phyloP scores from a whole-genome alignment of 2,329 filamentous ascomycete species.

The Elsinoe necatrix region DNA sequence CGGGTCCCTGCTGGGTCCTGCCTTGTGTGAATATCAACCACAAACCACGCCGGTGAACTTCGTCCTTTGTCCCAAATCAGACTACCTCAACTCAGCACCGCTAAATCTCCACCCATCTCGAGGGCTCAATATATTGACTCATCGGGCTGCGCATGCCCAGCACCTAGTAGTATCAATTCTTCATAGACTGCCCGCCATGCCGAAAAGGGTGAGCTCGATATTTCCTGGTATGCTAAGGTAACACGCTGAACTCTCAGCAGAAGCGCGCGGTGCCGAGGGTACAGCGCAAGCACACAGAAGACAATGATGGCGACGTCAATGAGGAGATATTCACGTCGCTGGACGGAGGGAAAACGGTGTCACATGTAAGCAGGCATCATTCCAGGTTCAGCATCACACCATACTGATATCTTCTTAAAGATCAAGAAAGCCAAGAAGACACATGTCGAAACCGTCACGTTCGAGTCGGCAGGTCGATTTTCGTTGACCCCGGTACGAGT shows the following conservation, averaged over 20 bases:
- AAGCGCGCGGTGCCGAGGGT: too few relatives aligned
- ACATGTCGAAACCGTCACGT: background rate
- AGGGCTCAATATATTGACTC: background rate
- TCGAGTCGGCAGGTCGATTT: background rate
- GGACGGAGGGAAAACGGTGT: background rate
- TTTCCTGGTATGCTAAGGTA: too few relatives aligned
- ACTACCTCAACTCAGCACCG: background rate
- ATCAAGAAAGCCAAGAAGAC: background rate
- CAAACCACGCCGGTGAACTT: background rate
- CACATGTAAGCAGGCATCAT: background rate
- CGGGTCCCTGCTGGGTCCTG: background rate
- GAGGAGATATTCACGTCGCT: background rate
- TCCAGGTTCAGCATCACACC: too few relatives aligned
- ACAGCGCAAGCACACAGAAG: background rate
- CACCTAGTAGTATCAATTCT: too few relatives aligned
- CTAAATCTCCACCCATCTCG: too few relatives aligned
- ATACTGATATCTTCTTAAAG: too few relatives aligned
- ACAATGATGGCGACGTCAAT: background rate
- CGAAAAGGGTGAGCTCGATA: background rate
- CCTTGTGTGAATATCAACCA: background rate
- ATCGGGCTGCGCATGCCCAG: too few relatives aligned
- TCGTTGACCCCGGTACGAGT: background rate
- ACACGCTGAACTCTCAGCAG: too few relatives aligned
- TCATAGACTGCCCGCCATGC: background rate
- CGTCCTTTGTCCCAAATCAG: background rate